Base-by-base conservation (phyloP, 768 basidiomycete genomes). In the Boletus rufocinnamomeus region DNA sequence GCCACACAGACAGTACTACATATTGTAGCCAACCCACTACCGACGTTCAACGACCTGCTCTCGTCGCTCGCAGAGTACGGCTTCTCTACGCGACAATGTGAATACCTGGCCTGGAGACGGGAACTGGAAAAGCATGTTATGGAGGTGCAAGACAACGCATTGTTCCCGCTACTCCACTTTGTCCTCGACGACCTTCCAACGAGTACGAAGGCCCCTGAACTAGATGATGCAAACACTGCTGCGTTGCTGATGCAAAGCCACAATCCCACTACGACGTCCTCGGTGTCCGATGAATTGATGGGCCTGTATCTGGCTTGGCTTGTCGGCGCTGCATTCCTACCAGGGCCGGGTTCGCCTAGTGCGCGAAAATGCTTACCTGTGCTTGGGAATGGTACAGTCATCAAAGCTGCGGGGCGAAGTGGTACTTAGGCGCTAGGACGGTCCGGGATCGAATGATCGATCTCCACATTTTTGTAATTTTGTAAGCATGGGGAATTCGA, bases 141-240 rank as follows among this genome's bases (percentile, higher is more conserved):
- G 80, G 90, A 93, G 55, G 85, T 83, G 9, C 92, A 95, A 71
- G 96, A 98, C 72, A 98, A 99, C 63, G 97, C 97, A 2, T 81
- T 99, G 45, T 98, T 95, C 84, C 97, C 97, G 3, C 78, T 99
- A 11, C 82, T 99, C 19, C 96, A 99, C 74, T 98, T 98, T 65
- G 97, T 98, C 27, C 78, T 99, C 32, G 97, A 98, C 70, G 97
- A 99, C 73, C 80, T 99, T 21, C 97, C 97, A 6, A 97, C 95
- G 27, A 93, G 91, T 68, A 98, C 96, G 27, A 97, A 95, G 73
- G 86, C 94, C 1, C 92, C 97, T 2, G 88, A 91, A 61, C 77
- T 98, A 50, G 91, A 96, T 69, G 93, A 97, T 69, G 71, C 80
- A 23, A 97, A 96, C 71, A 95, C 93, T 19, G 74, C 74, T n/a